Conservation (phyloP, 768 basidiomycete species). For the Calocybe gangraenosa region DNA sequence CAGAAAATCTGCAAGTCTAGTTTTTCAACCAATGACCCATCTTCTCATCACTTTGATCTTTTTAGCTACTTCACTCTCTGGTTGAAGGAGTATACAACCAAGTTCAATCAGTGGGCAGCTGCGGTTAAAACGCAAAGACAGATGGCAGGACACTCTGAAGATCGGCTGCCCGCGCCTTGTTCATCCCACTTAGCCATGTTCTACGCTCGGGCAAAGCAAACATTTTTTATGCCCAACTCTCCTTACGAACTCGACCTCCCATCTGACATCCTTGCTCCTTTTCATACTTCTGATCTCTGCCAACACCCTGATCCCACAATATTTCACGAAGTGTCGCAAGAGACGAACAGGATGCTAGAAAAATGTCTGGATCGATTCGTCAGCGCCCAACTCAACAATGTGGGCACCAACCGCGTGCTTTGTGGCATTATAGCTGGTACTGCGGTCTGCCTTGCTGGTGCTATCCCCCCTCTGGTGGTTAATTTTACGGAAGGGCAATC, state of each 20-base stretch:
- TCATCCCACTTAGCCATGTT: conserved; percentile 64
- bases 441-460: conserved; percentile 43
- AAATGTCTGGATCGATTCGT: conserved; percentile 66
- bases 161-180: conserved; percentile 37
- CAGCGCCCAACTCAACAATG: conserved; percentile 62
- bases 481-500: conserved; percentile 43
- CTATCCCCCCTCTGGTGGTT: conserved; percentile 41
- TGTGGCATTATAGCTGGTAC: conserved; percentile 67
- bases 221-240: conserved; percentile 71
- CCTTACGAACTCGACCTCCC: conserved; percentile 71
- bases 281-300: conserved; percentile 39
- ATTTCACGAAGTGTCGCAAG: conserved; percentile 56
- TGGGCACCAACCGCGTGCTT: conserved; percentile 64
- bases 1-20: conserved; percentile 63
- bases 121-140: conserved; percentile 29
- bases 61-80: conserved; percentile 75
- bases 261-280: conserved; percentile 59
- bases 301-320: conserved; percentile 63
- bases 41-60: conserved; percentile 3
- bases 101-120: conserved; percentile 41
- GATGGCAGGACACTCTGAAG: conserved; percentile 25
- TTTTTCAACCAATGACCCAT: conserved; percentile 1
- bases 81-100: conserved; percentile 66
- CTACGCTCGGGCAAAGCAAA: conserved; percentile 75
- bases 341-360: conserved; percentile 55